These are phyloP conservation scores for Orbilia quercus DNA, from an alignment of 2,329 filamentous ascomycete species.

Conservation along the genomic window DNA sequence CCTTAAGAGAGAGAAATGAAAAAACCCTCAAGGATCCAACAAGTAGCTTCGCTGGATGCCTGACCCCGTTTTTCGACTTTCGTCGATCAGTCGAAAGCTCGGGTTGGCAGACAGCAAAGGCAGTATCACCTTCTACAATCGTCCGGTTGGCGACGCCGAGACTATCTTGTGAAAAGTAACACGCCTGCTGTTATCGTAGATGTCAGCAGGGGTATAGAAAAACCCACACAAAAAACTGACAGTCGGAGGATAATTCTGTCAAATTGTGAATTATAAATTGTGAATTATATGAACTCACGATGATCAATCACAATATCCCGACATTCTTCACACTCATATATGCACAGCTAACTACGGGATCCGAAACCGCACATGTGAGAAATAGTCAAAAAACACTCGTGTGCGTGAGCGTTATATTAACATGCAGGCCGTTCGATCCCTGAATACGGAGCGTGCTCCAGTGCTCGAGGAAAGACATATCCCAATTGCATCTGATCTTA, in stretches of 20 bases:
- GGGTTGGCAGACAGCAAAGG: slow-evolving; percentile 27
- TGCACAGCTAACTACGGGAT: too few species aligned
- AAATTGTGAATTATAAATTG: too few species aligned
- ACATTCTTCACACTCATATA: background rate
- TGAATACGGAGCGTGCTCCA: slow-evolving; percentile 28
- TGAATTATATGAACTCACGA: too few species aligned
- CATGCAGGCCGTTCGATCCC: slow-evolving; percentile 32
- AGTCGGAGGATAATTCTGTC: slow-evolving; percentile 11
- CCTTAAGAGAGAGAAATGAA: slow-evolving; percentile 2
- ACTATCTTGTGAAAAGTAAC: slow-evolving; percentile 49
- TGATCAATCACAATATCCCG: too few species aligned
- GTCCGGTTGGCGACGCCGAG: slow-evolving; percentile 46
- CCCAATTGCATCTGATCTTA: too few species aligned
- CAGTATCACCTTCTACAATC: slow-evolving; percentile 47
- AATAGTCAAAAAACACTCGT: background rate
- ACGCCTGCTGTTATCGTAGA: slow-evolving; percentile 52
- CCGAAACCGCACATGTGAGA: slow-evolving; percentile 19
- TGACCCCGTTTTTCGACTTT: slow-evolving; percentile 47
- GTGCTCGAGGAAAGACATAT: background rate
- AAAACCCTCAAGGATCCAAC: slow-evolving; percentile 8
- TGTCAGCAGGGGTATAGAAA: slow-evolving; percentile 14
- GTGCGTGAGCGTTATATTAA: slow-evolving; percentile 27
- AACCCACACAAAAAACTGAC: background rate
- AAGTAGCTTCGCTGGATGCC: slow-evolving; percentile 34
- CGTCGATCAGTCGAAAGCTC: slow-evolving; percentile 54